Conservation (phyloP, 2,329 filamentous ascomycete species). For the Macrophomina pseudophaseolina region DNA sequence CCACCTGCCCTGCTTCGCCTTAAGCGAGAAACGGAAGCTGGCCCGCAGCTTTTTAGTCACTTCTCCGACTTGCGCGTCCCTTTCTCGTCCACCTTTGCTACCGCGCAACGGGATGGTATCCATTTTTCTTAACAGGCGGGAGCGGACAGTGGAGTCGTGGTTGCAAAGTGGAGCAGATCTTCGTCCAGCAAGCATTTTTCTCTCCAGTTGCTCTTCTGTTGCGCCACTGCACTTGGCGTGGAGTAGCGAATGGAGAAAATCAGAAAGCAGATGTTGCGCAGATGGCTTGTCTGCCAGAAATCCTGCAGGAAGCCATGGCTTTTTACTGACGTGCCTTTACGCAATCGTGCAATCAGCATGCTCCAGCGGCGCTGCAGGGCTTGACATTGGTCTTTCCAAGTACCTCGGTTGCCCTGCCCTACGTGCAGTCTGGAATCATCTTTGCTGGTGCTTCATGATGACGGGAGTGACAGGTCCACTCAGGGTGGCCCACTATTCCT, state of each 20-base stretch:
- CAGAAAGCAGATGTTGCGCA: neutral
- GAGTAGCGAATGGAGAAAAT: neutral
- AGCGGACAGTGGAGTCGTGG: neutral
- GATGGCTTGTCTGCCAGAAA: neutral
- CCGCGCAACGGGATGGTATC: neutral
- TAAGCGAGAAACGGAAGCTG: slow-evolving; percentile 17
- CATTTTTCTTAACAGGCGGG: neutral
- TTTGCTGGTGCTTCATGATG: neutral
- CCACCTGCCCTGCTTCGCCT: neutral
- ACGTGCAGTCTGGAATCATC: slow-evolving; percentile 2
- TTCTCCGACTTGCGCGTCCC: slow-evolving; percentile 2
- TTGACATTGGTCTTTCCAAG: neutral
- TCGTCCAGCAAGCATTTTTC: neutral
- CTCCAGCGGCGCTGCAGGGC: neutral
- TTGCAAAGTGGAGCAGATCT: neutral
- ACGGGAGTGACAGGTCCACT: neutral
- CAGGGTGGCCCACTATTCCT: neutral
- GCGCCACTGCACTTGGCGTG: neutral
- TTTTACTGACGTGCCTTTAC: neutral
- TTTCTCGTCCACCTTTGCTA: neutral
- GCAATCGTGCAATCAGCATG: neutral
- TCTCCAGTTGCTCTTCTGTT: neutral
- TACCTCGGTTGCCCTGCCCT: neutral
- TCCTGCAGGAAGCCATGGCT: slow-evolving; percentile 9
- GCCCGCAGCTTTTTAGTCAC: neutral